Conservation (phyloP, 2,329 filamentous ascomycete genomes). For the Chrysoporthe austroafricana region DNA sequence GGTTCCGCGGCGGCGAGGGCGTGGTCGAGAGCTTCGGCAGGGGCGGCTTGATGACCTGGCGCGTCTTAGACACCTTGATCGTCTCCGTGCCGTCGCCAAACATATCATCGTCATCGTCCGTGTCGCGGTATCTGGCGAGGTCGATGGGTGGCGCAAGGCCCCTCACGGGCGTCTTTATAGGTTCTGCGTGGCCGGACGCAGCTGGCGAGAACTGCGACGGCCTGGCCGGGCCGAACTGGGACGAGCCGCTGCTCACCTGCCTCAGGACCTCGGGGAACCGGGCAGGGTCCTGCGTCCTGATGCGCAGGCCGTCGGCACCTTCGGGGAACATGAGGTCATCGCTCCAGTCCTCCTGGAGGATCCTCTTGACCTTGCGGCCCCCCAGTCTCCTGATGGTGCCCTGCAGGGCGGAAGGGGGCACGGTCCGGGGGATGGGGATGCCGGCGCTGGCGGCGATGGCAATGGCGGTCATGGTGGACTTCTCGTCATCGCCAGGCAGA, state of each 20-base stretch:
- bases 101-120: conserved; percentile 63
- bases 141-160: conserved; percentile 53
- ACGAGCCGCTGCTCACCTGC: conserved; percentile 58
- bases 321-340: conserved; percentile 75
- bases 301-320: conserved; percentile 60
- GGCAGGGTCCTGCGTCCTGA: conserved; percentile 65
- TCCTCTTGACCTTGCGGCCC: conserved; percentile 71
- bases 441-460: conserved; percentile 84
- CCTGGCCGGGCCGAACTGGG: conserved; percentile 57
- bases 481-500: conserved; percentile 82
- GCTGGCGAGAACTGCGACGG: conserved; percentile 19
- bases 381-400: conserved; percentile 92
- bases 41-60: conserved; percentile 61
- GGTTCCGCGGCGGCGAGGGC: conserved; percentile 14
- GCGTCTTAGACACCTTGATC: conserved; percentile 68
- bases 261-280: conserved; percentile 70
- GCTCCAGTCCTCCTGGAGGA: conserved; percentile 79
- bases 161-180: conserved; percentile 19
- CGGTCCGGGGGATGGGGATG: conserved; percentile 85
- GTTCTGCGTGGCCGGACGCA: conserved; percentile 31
- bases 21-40: conserved; percentile 48
- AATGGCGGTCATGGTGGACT: conserved; percentile 83
- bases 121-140: conserved; percentile 67
- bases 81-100: conserved; percentile 67
- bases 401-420: conserved; percentile 85